Base-by-base conservation (phyloP, 495 filamentous ascomycete species). In the Oidiodendron maius region DNA sequence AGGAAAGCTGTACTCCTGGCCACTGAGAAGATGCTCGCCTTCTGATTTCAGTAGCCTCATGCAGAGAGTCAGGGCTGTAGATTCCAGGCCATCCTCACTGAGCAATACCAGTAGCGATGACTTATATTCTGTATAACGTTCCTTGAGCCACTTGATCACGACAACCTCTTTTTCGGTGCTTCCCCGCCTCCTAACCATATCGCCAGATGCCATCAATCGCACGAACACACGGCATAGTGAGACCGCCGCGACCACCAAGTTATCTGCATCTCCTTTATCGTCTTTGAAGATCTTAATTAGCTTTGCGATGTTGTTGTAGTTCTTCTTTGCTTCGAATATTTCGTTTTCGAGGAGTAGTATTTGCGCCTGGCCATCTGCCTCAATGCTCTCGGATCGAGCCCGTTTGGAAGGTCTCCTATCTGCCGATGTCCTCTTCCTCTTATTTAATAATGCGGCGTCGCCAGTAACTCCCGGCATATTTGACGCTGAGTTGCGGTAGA, bases 231-330 rank as follows among this genome's bases (percentile, higher is more conserved):
- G 81, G 61, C 90, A 97, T 22, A 97, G 71, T 1, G 89, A 80
- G 15, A 95, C 83, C 0, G 84, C 78, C 0, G 89, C 86, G 17
- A 81, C 69, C 9, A 84, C 58, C 0, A 66, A 53, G 4, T 71
- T 63, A 13, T 77, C 65, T 12, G 40, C 15, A 15, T 76, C 64
- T n/a, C 52, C 18, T 25, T 55, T 49, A 28, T 61, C 49, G 15
- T 54, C 54, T 63, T 77, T 69, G 9, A 82, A 69, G 53, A 81
- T 69, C 8, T 73, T 71, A 28, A 94, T 70, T 34, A 97, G 65
- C 0, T 71, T 81, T 8, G 82, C 81, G 58, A 96, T 94, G 56
- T 93, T 89, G 70, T 98, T 96, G 73, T 93, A 96, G 64, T 95
- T 74, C 62, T 86, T 86, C 50, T 82, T 84, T 21, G 89, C 94